phyloP scores from a whole-genome alignment of 2,329 filamentous ascomycete genomes.

The Pyricularia sp. region DNA sequence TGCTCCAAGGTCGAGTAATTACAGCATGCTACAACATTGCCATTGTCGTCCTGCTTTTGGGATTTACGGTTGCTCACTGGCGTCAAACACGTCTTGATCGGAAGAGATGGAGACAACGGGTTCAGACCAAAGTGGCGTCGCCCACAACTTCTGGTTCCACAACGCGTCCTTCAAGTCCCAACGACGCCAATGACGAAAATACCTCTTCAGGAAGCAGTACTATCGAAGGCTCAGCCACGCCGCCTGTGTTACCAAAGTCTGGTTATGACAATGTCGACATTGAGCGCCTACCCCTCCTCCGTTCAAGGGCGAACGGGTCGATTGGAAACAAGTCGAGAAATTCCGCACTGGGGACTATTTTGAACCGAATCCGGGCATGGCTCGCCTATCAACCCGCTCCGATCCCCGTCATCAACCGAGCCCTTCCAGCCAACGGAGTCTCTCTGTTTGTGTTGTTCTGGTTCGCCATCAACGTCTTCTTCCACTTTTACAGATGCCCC shows the following conservation, averaged over 20 bases:
- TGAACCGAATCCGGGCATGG: slow-evolving; percentile 10
- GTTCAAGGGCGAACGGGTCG: background rate
- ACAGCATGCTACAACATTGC: slow-evolving; percentile 23
- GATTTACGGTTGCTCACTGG: slow-evolving; percentile 20
- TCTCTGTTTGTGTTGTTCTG: slow-evolving; percentile 41
- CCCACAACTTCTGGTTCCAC: background rate
- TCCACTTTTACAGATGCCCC: slow-evolving; percentile 42
- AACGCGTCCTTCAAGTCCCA: background rate
- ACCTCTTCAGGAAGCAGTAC: slow-evolving; percentile 26
- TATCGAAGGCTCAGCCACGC: slow-evolving; percentile 16
- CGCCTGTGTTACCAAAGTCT: slow-evolving; percentile 14
- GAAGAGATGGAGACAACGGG: slow-evolving; percentile 15
- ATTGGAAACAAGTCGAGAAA: background rate
- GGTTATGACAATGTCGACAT: slow-evolving; percentile 16
- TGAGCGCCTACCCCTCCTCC: slow-evolving; percentile 25
- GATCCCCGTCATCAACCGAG: slow-evolving; percentile 46
- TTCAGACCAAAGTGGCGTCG: slow-evolving; percentile 6
- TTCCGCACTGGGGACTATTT: background rate
- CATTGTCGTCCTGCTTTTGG: slow-evolving; percentile 17
- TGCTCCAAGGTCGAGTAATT: slow-evolving; percentile 19
- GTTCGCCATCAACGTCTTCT: slow-evolving; percentile 46
- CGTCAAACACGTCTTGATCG: slow-evolving; percentile 12
- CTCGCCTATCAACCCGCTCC: slow-evolving; percentile 49
- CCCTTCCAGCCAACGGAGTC: slow-evolving; percentile 46
- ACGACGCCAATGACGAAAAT: slow-evolving; percentile 6